Conservation (phyloP, 805 yeast genomes). For the Monosporozyma siamensis region DNA sequence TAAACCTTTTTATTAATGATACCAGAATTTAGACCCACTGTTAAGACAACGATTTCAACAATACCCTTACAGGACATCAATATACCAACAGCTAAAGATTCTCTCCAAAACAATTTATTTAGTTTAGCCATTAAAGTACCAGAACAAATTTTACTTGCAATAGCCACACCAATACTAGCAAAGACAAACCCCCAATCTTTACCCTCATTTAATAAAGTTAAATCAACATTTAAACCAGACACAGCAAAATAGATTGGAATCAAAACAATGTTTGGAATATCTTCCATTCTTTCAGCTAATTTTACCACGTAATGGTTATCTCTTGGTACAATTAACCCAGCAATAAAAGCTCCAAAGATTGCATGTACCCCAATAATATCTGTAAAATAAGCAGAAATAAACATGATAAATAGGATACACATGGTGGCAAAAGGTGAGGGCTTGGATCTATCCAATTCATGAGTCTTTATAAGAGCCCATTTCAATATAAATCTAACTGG, state of each 20-base stretch:
- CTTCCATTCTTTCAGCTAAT: conserved; percentile 68
- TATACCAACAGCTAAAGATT: conserved; percentile 65
- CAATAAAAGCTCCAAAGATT: conserved; percentile 75
- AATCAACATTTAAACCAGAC: conserved; percentile 64
- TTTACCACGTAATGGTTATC: conserved; percentile 64
- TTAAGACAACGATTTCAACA: conserved; percentile 72
- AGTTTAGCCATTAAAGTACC: conserved; percentile 56
- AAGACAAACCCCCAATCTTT: conserved; percentile 71
- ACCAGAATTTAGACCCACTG: conserved; percentile 61
- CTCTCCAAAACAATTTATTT: conserved; percentile 61
- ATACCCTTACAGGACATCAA: conserved; percentile 86
- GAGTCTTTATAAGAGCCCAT: conserved; percentile 39
- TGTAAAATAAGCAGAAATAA: conserved; percentile 66
- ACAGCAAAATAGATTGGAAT: conserved; percentile 74
- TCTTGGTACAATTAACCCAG: conserved; percentile 67
- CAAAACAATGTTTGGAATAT: conserved; percentile 58
- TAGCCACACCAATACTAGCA: conserved; percentile 58
- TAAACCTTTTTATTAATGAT: conserved; percentile 56
- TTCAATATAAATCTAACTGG: conserved; percentile 46
- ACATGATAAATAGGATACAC: conserved; percentile 45
- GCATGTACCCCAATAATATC: conserved; percentile 83
- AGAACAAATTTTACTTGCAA: conserved; percentile 57
- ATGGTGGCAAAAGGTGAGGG: conserved; percentile 57
- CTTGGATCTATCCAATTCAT: conserved; percentile 48
- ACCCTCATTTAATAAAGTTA: conserved; percentile 55